These are phyloP conservation scores for Taphrina betulina DNA, from an alignment of 1,139 yeast species.

Conservation along the genomic window DNA sequence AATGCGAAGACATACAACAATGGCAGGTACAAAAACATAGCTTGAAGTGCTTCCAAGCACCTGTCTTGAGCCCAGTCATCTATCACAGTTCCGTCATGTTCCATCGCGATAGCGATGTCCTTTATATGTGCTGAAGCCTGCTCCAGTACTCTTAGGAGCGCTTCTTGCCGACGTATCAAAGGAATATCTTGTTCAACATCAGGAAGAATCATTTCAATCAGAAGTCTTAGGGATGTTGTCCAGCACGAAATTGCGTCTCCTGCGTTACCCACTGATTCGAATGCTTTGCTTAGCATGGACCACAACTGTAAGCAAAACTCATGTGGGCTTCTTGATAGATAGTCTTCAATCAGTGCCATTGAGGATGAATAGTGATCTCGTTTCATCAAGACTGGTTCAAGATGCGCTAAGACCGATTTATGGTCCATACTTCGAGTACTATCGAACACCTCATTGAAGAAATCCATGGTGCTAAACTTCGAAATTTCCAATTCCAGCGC, in stretches of 20 bases:
- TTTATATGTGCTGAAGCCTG: background rate
- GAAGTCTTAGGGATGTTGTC: background rate
- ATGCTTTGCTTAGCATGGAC: constrained; percentile 68
- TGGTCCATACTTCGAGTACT: constrained; percentile 43
- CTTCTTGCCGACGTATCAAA: background rate
- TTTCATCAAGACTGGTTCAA: constrained; percentile 55
- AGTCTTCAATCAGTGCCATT: constrained; percentile 42
- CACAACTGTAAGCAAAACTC: constrained; percentile 71
- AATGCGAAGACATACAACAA: constrained; percentile 50
- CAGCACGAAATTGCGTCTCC: background rate
- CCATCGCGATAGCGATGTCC: background rate
- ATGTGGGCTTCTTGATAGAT: constrained; percentile 62
- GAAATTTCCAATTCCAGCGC: constrained; percentile 63
- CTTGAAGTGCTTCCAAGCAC: no score
- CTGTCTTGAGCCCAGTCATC: no score
- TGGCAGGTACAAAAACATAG: constrained; percentile 46
- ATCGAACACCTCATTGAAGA: constrained; percentile 61
- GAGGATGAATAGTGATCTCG: constrained; percentile 39
- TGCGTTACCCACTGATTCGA: constrained; percentile 41
- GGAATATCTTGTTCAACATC: background rate
- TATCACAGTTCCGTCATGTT: no score
- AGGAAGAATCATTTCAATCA: background rate
- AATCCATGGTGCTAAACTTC: constrained; percentile 63
- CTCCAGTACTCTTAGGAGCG: background rate
- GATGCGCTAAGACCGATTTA: constrained; percentile 53